Conservation (phyloP, 2,329 filamentous ascomycete species). For the Epichloe sibirici region DNA sequence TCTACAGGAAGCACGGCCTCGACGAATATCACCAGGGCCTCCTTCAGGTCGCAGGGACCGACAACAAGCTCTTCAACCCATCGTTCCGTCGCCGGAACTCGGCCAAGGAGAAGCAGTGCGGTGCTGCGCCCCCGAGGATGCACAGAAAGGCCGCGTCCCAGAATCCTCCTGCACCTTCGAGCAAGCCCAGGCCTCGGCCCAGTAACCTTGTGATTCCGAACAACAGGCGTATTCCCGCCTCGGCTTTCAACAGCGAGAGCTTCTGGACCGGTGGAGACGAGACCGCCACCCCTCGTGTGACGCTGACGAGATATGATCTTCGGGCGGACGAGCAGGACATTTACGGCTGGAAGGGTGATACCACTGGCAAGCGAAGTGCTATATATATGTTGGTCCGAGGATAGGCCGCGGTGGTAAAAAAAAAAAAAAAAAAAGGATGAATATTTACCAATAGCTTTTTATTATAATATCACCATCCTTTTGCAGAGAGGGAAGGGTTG, state of each 20-base stretch:
- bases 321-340: slow-evolving; percentile 3
- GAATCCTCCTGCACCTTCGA: background rate
- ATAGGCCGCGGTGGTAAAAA: too few species aligned
- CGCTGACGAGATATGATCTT: slow-evolving; percentile 5
- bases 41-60: background rate
- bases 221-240: background rate
- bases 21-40: slow-evolving; percentile 4
- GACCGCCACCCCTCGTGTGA: slow-evolving; percentile 1
- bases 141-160: background rate
- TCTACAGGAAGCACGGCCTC: background rate
- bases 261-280: slow-evolving; percentile 4
- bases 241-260: background rate
- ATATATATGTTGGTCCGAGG: too few species aligned
- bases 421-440: too few species aligned
- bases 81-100: background rate
- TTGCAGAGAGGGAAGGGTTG: background rate
- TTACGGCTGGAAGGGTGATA: slow-evolving; percentile 1
- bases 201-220: background rate
- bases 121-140: background rate
- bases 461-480: too few species aligned
- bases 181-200: background rate
- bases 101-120: background rate
- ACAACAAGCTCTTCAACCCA: background rate
- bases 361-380: background rate
- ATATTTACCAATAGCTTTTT: too few species aligned